These are phyloP conservation scores for Halophytophthora batemanensis DNA, from an alignment of 352 stramenopile genomes.

Conservation along the genomic window DNA sequence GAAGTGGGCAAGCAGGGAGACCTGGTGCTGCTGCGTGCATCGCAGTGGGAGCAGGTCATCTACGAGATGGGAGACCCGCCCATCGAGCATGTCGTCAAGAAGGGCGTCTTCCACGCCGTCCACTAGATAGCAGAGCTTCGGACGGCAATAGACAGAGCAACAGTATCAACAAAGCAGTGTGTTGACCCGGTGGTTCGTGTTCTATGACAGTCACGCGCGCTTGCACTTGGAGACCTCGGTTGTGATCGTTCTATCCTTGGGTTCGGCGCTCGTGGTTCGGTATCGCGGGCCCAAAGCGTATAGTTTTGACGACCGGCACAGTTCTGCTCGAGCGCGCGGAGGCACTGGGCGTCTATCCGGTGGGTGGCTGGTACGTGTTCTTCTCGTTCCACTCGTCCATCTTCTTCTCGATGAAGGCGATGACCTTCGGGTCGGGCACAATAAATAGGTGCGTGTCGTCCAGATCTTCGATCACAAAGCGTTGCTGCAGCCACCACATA, in stretches of 20 bases:
- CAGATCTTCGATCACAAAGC: constrained; percentile 87
- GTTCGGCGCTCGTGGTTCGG: no score
- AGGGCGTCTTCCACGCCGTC: constrained; percentile 34
- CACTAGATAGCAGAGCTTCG: constrained; percentile 8
- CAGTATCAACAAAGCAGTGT: not conserved
- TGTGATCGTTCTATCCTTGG: no score
- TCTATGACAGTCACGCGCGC: no score
- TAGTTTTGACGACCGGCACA: not conserved
- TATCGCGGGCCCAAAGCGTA: no score
- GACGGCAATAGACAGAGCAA: not conserved
- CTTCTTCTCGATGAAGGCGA: constrained; percentile 86
- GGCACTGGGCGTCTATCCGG: constrained; percentile 18
- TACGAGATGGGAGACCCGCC: constrained; percentile 83
- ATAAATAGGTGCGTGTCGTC: constrained; percentile 87
- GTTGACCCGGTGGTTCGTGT: not conserved
- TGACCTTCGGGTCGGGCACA: constrained; percentile 75
- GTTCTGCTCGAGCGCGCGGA: not conserved
- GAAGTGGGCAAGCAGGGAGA: constrained; percentile 78
- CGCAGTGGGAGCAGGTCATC: constrained; percentile 82
- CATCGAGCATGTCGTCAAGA: constrained; percentile 79
- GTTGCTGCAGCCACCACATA: constrained; percentile 36
- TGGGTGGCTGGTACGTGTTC: constrained; percentile 85
- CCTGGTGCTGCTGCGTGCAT: constrained; percentile 60
- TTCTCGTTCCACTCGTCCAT: constrained; percentile 90
- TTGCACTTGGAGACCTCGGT: no score